Percentiles rank a stretch among this genome's conserved stretches.
Conservation (phyloP, 768 basidiomycete species). For the Rhodotorula sphaerocarpa region DNA sequence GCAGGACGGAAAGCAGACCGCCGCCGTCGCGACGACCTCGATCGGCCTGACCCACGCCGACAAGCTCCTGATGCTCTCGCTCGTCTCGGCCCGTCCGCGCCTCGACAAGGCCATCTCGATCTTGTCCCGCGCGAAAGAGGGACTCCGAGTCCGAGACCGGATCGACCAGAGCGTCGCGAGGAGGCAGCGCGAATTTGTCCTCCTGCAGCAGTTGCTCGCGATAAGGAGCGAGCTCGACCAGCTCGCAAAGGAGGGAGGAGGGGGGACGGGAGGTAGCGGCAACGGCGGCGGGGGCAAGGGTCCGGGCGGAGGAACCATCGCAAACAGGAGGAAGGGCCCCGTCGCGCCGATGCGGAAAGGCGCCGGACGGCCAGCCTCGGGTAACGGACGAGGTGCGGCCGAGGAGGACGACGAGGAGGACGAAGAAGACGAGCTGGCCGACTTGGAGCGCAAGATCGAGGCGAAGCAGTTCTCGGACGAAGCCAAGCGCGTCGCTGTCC, state of each 20-base stretch:
- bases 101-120: conserved; percentile 32
- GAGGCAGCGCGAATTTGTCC: conserved; percentile 16
- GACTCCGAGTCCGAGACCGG: conserved; percentile 10
- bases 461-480: conserved; percentile 65
- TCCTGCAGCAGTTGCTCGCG: conserved; percentile 31
- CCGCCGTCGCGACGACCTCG: conserved; percentile 1
- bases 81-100: conserved; percentile 35
- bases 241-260: conserved; percentile 11
- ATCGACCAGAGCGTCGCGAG: conserved; percentile 12
- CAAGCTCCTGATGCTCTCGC: conserved; percentile 38
- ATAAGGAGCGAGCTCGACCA: conserved; percentile 34
- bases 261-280: background rate
- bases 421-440: conserved; percentile 70
- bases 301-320: too few relatives aligned
- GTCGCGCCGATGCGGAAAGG: background rate
- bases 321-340: background rate
- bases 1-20: too few relatives aligned
- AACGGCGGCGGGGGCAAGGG: background rate
- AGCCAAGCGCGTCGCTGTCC: conserved; percentile 68
- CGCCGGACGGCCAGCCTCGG: background rate
- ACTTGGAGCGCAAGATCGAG: conserved; percentile 58
- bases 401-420: conserved; percentile 56
- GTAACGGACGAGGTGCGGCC: too few relatives aligned
- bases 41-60: conserved; percentile 37
- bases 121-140: conserved; percentile 19